Conservation (phyloP, 1,284 basidiomycete genomes). For the Chiua sp. region DNA sequence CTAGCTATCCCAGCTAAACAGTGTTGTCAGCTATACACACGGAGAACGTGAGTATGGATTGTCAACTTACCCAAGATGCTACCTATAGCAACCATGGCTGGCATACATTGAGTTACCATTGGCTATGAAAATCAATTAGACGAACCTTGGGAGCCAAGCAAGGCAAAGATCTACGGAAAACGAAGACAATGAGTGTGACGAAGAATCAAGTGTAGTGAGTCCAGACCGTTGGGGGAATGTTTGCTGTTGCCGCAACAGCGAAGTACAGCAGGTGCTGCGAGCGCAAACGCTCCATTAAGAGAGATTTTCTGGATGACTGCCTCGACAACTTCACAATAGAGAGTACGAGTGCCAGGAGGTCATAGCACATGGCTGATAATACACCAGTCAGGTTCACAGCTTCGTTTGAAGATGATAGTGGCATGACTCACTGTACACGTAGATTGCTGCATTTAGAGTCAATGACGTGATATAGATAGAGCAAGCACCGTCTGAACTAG, state of each 20-base stretch:
- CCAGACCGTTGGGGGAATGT: constrained; percentile 20
- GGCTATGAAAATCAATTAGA: too few relatives aligned
- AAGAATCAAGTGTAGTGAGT: background rate
- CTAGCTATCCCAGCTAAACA: constrained; percentile 17
- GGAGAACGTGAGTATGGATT: background rate
- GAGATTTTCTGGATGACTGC: constrained; percentile 12
- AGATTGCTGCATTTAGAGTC: too few relatives aligned
- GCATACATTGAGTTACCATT: background rate
- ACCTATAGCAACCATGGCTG: constrained; percentile 18
- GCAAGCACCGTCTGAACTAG: constrained; percentile 9
- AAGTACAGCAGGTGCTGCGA: constrained; percentile 30
- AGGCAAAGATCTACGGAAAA: constrained; percentile 5
- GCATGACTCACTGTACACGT: too few relatives aligned
- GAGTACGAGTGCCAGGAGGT: constrained; percentile 24
- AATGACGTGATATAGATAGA: too few relatives aligned
- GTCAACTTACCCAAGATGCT: constrained; percentile 13
- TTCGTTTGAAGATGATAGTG: too few relatives aligned
- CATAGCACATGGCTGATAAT: constrained; percentile 21
- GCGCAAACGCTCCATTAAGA: constrained; percentile 15
- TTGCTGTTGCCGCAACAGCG: constrained; percentile 10
- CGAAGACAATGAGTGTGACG: background rate
- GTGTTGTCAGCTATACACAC: constrained; percentile 1
- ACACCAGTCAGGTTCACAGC: background rate
- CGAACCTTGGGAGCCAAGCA: constrained; percentile 6
- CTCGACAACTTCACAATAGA: constrained; percentile 18